Evolutionary conservation across 768 basidiomycete species (phyloP).

Genomic region (Podaxis sp.): DNA sequence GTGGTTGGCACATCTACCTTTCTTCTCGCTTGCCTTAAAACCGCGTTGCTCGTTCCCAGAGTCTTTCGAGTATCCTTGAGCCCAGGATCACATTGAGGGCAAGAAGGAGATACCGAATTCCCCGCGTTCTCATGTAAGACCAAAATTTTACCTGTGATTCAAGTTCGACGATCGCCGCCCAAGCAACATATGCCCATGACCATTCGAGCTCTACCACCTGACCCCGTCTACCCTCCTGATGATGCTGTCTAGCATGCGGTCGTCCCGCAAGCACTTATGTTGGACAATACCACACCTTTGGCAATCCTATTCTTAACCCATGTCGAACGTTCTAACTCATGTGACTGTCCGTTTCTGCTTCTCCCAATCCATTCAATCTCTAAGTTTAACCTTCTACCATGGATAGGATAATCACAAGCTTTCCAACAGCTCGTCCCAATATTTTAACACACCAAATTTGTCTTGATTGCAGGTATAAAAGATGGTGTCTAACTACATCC

Average conservation of each 20-base stretch:
- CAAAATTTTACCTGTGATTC: conserved; percentile 8
- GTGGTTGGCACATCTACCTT: background rate
- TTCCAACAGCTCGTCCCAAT: background rate
- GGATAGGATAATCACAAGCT: background rate
- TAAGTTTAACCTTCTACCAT: background rate
- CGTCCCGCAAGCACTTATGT: background rate
- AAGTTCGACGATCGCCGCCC: background rate
- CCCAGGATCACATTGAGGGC: background rate
- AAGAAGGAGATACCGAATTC: background rate
- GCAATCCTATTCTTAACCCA: background rate
- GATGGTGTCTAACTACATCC: background rate
- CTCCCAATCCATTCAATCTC: background rate
- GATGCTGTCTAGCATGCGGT: background rate
- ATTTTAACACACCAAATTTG: background rate
- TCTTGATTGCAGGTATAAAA: background rate
- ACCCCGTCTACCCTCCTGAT: background rate
- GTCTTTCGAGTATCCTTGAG: background rate
- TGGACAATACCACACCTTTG: background rate
- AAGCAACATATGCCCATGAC: background rate
- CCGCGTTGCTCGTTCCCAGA: background rate
- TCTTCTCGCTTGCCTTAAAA: background rate
- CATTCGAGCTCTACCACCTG: conserved; percentile 1
- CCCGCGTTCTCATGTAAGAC: background rate
- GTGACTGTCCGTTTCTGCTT: background rate
- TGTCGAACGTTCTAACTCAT: background rate